phyloP scores from a whole-genome alignment of 768 basidiomycete species.

The Tephrocybe sp. region DNA sequence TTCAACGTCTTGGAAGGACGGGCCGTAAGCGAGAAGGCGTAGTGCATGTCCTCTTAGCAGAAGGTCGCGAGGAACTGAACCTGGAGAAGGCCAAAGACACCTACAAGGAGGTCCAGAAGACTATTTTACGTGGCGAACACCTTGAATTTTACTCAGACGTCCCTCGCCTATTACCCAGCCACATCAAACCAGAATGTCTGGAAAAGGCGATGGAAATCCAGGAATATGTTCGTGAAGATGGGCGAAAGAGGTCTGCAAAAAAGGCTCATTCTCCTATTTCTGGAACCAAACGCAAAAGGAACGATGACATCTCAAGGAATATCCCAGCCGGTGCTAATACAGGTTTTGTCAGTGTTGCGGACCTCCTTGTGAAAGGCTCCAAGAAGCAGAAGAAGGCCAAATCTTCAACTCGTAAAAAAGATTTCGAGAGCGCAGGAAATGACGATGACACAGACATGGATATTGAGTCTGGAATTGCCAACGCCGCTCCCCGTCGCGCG shows the following conservation, averaged over 20 bases:
- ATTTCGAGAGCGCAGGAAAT: constrained; percentile 52
- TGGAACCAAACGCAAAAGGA: constrained; percentile 64
- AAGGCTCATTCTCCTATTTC: constrained; percentile 26
- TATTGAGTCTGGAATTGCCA: constrained; percentile 52
- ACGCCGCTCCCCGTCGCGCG: constrained; percentile 45
- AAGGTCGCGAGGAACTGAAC: constrained; percentile 87
- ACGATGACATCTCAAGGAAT: constrained; percentile 65
- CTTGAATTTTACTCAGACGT: constrained; percentile 95
- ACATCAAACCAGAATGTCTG: constrained; percentile 71
- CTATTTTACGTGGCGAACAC: constrained; percentile 80
- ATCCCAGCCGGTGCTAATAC: constrained; percentile 70
- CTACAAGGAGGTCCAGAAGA: constrained; percentile 86
- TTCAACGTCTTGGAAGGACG: constrained; percentile 94
- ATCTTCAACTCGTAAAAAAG: constrained; percentile 20
- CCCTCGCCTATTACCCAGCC: constrained; percentile 75
- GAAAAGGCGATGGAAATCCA: constrained; percentile 85
- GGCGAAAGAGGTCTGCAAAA: constrained; percentile 32
- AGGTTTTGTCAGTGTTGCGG: constrained; percentile 69
- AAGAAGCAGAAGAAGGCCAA: constrained; percentile 41
- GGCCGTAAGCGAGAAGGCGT: constrained; percentile 88
- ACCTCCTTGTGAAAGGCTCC: constrained; percentile 52
- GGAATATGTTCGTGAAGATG: constrained; percentile 57
- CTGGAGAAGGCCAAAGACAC: constrained; percentile 84
- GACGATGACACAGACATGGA: constrained; percentile 71
- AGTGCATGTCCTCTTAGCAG: constrained; percentile 89